Evolutionary conservation across 306 rosid species (phyloP), one percentile per base, ranked within the genome.

Genomic region (Vachellia pachyceras): DNA sequence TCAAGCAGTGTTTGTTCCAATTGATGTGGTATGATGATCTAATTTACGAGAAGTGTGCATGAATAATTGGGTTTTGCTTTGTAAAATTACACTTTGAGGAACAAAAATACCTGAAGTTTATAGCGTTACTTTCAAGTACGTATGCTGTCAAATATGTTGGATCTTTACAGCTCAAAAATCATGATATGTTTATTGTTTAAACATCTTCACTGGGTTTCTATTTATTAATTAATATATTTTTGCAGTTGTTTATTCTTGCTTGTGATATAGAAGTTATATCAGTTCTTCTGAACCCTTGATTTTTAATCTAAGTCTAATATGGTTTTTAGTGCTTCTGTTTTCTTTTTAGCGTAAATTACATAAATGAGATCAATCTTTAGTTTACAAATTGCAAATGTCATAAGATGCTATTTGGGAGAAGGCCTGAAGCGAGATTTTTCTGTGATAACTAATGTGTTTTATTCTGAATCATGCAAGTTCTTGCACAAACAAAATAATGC

Each of bases 1-100:
- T 84, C 99, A 95, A 86, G 85, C 94, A 77, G 95, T 95, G 47
- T 95, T 93, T 85, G 99, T 95, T 77, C 99, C 99, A 54, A 90
- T 95, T 81, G 99, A 95, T 82, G 98, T 95, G 97, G 99, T 95
- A 88, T 70, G 90, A 22, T 75, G 71, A 80, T 78, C 71, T 70
- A 78, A 29, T 81, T 86, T 65, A 39, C 55, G 85, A 50, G 33
- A 72, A 49, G 22, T 69, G 69, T 47, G 58, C 44, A 7, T 6
- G 17, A 52, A 44, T 33, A 14, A 71, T 46, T 74, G 54, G 33
- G 10, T 69, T 67, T 85, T 29, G 3, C 49, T 3, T n/a, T 33
- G 39, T n/a, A 39, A 67, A 67, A 67, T 65, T 45, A 65, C 45
- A 65, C 23, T 14, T 17, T 14, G 22, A 15, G 70, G 17, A 44